Conservation (phyloP, 2,329 filamentous ascomycete genomes). For the Hypoxylon sp. region DNA sequence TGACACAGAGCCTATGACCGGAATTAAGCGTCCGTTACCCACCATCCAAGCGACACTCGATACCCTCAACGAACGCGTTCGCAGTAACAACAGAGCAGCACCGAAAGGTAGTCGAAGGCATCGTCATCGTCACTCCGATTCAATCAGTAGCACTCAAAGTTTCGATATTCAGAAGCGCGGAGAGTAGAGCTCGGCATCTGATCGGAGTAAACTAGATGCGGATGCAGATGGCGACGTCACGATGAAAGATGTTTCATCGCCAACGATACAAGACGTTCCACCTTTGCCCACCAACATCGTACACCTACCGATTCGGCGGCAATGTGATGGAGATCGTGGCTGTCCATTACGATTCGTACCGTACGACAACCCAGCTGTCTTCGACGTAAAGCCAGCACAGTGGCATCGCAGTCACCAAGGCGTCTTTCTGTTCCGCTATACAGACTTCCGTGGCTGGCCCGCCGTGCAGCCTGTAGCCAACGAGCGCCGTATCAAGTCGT, state of each 20-base stretch:
- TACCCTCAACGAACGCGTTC: conserved; percentile 6
- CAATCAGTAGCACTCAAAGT: not conserved
- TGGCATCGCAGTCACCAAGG: conserved; percentile 25
- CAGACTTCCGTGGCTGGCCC: conserved; percentile 27
- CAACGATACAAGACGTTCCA: too few species aligned
- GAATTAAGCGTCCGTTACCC: not conserved
- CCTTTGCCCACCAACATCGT: conserved; percentile 14
- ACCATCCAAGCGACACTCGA: conserved; percentile 9
- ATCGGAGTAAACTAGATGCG: not conserved
- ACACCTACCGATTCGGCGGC: conserved; percentile 22
- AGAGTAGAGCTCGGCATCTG: conserved; percentile 22
- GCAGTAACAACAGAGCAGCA: not conserved
- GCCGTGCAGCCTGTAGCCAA: conserved; percentile 28
- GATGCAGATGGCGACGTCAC: conserved; percentile 27
- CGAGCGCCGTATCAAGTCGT: conserved; percentile 12
- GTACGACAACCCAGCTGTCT: conserved; percentile 29
- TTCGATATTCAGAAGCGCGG: too few species aligned
- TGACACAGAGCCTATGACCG: too few species aligned
- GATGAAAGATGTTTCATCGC: conserved; percentile 22
- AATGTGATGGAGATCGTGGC: too few species aligned
- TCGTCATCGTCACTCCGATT: not conserved
- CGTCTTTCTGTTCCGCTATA: conserved; percentile 35
- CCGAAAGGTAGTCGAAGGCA: not conserved
- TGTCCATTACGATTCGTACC: conserved; percentile 19
- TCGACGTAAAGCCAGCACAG: conserved; percentile 19